These are phyloP conservation scores for Medicago truncatula DNA, from an alignment of 306 rosid species.

Conservation along the genomic window DNA sequence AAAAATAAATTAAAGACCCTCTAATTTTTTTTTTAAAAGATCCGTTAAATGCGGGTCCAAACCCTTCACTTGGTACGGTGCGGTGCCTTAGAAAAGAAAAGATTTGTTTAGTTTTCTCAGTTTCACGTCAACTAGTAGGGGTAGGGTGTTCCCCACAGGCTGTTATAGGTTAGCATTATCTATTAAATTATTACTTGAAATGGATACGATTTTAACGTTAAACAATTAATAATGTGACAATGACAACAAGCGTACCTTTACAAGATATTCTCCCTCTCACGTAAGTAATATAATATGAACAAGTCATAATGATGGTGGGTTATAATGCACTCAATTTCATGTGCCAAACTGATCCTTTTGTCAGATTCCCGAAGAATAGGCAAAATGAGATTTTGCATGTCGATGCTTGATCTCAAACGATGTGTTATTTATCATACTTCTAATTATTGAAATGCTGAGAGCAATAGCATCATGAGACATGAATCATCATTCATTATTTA, in stretches of 20 bases:
- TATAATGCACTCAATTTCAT: background rate
- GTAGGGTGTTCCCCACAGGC: constrained; percentile 31
- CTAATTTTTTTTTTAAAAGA: too few relatives aligned
- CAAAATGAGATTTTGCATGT: constrained; percentile 26
- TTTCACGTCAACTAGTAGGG: constrained; percentile 8
- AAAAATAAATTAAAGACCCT: background rate
- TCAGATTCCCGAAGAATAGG: constrained; percentile 17
- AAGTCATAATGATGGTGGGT: background rate
- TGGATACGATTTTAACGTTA: constrained; percentile 19
- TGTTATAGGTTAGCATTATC: constrained; percentile 12
- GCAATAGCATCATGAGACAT: too few relatives aligned
- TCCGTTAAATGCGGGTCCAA: background rate
- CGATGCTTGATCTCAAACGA: background rate
- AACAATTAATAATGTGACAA: constrained; percentile 4
- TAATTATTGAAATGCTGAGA: background rate
- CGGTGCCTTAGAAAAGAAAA: background rate
- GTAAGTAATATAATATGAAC: background rate
- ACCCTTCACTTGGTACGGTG: background rate
- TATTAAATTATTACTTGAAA: background rate
- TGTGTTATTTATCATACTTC: background rate
- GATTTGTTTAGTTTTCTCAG: background rate
- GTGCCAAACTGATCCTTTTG: constrained; percentile 14
- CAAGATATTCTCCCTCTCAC: constrained; percentile 12
- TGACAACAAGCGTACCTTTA: constrained; percentile 8
- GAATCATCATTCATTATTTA: too few relatives aligned